Percentiles rank a stretch among this genome's conserved stretches.
Evolutionary conservation across 352 stramenopile genomes (phyloP).

Genomic region (Thraustochytrium striatum): DNA sequence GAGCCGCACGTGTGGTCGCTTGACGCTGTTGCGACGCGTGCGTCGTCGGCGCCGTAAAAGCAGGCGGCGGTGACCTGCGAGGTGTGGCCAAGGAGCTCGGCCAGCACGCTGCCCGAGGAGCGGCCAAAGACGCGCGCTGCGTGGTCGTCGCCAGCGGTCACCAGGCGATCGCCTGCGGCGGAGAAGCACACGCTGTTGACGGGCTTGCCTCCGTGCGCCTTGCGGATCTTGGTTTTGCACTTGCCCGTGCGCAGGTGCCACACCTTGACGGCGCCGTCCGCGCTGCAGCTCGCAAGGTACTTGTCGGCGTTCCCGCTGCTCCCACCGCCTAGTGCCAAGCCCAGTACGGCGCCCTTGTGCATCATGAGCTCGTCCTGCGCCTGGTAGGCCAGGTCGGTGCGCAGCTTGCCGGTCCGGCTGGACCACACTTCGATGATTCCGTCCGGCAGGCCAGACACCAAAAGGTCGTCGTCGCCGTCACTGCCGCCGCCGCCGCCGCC

Average conservation of each 20-base stretch:
- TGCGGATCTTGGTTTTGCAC: not conserved
- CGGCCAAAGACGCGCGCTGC: slow-evolving; percentile 4
- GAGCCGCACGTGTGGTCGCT: slow-evolving; percentile 46
- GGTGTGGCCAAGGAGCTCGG: not conserved
- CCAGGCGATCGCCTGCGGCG: not conserved
- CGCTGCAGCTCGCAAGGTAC: slow-evolving; percentile 76
- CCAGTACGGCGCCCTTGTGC: slow-evolving; percentile 77
- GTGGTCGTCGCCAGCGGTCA: slow-evolving; percentile 3
- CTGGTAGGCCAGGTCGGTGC: slow-evolving; percentile 88
- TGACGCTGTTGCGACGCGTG: not conserved
- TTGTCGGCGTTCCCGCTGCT: no score
- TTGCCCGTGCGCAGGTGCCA: slow-evolving; percentile 14
- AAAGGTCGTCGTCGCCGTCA: slow-evolving; percentile 65
- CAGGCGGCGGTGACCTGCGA: slow-evolving; percentile 24
- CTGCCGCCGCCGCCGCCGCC: not conserved
- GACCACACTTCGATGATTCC: slow-evolving; percentile 91
- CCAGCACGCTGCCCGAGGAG: not conserved
- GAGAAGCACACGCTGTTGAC: slow-evolving; percentile 30
- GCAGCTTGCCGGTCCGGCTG: slow-evolving; percentile 75
- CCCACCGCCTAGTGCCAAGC: slow-evolving; percentile 74
- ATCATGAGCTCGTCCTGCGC: slow-evolving; percentile 76
- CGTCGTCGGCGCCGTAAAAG: not conserved
- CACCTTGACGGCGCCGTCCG: slow-evolving; percentile 79
- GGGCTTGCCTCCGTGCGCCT: slow-evolving; percentile 12
- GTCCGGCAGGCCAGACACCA: slow-evolving; percentile 87